Conservation (phyloP, 148 eudicot genomes). For the Rhododendron ovatum region DNA sequence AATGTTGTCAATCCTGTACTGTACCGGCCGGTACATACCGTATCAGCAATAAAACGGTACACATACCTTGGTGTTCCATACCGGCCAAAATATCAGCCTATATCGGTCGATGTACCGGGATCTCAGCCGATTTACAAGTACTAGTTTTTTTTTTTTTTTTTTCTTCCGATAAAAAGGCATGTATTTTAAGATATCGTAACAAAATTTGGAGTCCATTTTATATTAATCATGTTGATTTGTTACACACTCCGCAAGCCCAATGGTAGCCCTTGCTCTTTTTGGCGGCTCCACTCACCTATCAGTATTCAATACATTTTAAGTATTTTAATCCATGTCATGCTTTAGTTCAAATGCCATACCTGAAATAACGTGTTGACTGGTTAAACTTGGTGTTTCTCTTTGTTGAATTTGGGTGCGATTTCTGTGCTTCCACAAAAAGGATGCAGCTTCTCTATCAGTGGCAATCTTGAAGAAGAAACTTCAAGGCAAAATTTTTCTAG, state of each 20-base stretch:
- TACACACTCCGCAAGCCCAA: background rate
- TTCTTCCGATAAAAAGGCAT: too few relatives aligned
- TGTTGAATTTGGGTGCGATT: background rate
- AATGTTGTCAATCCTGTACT: background rate
- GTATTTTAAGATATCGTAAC: too few relatives aligned
- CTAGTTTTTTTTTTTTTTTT: background rate
- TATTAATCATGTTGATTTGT: too few relatives aligned
- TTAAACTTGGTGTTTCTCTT: background rate
- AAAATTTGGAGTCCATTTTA: too few relatives aligned
- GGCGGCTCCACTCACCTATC: background rate
- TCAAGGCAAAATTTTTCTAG: conserved; percentile 54
- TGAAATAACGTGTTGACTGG: background rate
- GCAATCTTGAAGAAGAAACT: conserved; percentile 70
- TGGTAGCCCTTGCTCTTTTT: background rate
- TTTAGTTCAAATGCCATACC: background rate
- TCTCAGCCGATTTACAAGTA: background rate
- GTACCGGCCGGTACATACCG: background rate
- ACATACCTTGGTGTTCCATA: background rate
- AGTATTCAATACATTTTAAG: background rate
- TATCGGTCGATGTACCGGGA: too few relatives aligned
- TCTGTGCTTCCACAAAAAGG: conserved; percentile 32
- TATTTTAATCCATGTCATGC: background rate
- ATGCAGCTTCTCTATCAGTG: conserved; percentile 73
- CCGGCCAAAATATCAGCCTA: background rate
- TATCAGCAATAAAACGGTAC: background rate